phyloP scores from a whole-genome alignment of 768 basidiomycete genomes.

The Tremella mesenterica region DNA sequence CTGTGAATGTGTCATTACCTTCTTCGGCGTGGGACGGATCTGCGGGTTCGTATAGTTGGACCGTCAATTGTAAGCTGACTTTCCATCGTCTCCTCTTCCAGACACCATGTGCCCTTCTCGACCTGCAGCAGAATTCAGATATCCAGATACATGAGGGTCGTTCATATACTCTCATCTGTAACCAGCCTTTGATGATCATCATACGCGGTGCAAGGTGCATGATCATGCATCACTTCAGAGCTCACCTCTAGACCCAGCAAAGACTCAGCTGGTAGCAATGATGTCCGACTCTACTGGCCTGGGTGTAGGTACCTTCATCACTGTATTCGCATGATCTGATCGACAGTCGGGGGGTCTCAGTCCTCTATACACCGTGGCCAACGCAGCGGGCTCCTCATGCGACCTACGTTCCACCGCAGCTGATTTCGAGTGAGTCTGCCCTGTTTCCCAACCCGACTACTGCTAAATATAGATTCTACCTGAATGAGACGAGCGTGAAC shows the following conservation, averaged over 20 bases:
- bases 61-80: constrained; percentile 26
- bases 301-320: constrained; percentile 17
- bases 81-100: too few relatives aligned
- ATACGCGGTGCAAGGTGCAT: background rate
- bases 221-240: too few relatives aligned
- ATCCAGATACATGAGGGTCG: too few relatives aligned
- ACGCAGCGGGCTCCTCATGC: constrained; percentile 12
- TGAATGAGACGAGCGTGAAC: constrained; percentile 30
- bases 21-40: constrained; percentile 11
- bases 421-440: constrained; percentile 25
- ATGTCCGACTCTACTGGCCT: constrained; percentile 34
- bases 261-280: constrained; percentile 22
- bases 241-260: constrained; percentile 33
- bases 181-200: too few relatives aligned
- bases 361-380: constrained; percentile 19
- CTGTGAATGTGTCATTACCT: constrained; percentile 24
- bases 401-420: constrained; percentile 13
- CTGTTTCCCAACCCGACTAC: background rate
- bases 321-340: background rate
- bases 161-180: too few relatives aligned
- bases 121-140: too few relatives aligned
- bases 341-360: constrained; percentile 31
- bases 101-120: too few relatives aligned
- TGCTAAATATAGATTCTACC: constrained; percentile 29
- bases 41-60: constrained; percentile 25